Evolutionary conservation across 257 asterid genomes (phyloP).

Genomic region (Solanum arcanum): DNA sequence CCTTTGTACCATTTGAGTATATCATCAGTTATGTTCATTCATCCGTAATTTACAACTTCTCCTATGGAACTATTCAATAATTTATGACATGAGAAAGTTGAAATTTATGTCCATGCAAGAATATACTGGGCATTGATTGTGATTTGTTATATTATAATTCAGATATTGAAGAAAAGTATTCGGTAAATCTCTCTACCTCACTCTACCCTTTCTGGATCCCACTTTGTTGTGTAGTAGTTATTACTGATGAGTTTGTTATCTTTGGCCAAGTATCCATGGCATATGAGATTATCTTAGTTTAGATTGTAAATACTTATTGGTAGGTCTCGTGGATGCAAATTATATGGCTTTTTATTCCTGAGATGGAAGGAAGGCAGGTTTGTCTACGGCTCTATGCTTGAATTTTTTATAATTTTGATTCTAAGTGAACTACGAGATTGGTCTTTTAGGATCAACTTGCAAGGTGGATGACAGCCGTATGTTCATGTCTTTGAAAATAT

Average conservation of each 20-base stretch:
- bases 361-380: background rate
- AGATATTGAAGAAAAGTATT: background rate
- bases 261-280: background rate
- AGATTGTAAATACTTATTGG: background rate
- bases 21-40: background rate
- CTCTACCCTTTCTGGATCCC: too few species aligned
- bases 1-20: background rate
- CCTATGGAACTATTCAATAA: background rate
- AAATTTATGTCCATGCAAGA: background rate
- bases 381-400: too few species aligned
- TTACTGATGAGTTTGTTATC: too few species aligned
- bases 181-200: background rate
- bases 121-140: background rate
- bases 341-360: background rate
- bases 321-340: background rate
- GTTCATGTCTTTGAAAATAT: background rate
- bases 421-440: too few species aligned
- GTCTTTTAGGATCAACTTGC: background rate
- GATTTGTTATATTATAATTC: background rate
- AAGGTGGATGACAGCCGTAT: background rate
- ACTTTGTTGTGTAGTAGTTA: too few species aligned
- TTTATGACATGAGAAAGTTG: background rate
- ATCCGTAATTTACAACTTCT: background rate
- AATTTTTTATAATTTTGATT: background rate
- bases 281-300: background rate